Percentiles rank a stretch among this genome's conserved stretches.
Conservation (phyloP, 805 yeast species). For the Starmera quercuum region DNA sequence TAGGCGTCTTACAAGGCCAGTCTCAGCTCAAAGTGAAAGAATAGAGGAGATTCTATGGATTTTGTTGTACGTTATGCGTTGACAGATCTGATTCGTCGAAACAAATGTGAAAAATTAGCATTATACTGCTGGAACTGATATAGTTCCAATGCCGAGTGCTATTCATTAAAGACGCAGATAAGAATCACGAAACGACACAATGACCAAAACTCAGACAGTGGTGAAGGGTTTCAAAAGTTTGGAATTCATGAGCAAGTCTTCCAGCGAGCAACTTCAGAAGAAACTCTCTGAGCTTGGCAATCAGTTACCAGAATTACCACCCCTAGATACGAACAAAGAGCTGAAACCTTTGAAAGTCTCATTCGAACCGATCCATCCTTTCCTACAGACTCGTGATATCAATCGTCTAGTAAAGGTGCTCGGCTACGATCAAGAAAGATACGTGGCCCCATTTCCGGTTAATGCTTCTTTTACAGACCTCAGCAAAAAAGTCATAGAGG, state of each 20-base stretch:
- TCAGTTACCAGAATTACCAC: not conserved
- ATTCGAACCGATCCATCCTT: not conserved
- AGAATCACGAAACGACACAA: too few relatives aligned
- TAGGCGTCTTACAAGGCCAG: too few relatives aligned
- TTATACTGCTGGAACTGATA: too few relatives aligned
- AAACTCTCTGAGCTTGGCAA: not conserved
- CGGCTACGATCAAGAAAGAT: not conserved
- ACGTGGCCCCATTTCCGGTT: not conserved
- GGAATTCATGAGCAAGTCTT: not conserved
- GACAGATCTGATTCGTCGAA: too few relatives aligned
- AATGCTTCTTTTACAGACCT: not conserved
- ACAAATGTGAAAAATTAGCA: too few relatives aligned
- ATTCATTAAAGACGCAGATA: too few relatives aligned
- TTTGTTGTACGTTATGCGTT: too few relatives aligned
- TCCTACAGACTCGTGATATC: not conserved
- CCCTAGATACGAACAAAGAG: not conserved
- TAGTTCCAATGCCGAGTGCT: too few relatives aligned
- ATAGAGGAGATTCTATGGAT: too few relatives aligned
- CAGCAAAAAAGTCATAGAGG: not conserved
- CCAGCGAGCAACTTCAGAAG: not conserved
- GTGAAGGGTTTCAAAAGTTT: not conserved
- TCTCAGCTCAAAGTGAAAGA: too few relatives aligned
- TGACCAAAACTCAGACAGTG: not conserved
- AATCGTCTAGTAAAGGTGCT: not conserved
- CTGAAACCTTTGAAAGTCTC: not conserved